Conservation (phyloP, 2,329 filamentous ascomycete species). For the Pseudogymnoascus sp. region DNA sequence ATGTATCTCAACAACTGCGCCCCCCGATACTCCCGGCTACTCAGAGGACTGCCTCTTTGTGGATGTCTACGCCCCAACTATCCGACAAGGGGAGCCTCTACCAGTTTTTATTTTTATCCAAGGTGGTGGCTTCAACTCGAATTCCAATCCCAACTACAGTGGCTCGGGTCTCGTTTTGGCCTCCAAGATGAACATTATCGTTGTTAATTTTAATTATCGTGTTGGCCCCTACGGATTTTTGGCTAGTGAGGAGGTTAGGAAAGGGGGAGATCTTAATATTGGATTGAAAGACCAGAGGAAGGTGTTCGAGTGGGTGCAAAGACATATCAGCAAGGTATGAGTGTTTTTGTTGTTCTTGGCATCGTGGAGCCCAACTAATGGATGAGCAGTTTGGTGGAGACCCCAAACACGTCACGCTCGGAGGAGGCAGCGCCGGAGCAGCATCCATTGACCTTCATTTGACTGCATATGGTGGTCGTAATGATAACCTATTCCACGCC, state of each 20-base stretch:
- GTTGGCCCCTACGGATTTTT: conserved; percentile 69
- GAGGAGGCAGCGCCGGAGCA: conserved; percentile 61
- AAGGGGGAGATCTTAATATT: conserved; percentile 51
- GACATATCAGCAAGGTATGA: conserved; percentile 45
- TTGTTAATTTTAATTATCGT: conserved; percentile 69
- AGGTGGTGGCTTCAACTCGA: conserved; percentile 51
- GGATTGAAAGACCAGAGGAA: conserved; percentile 64
- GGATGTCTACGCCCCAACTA: conserved; percentile 52
- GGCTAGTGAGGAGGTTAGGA: conserved; percentile 44
- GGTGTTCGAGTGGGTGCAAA: conserved; percentile 60
- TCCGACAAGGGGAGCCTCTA: conserved; percentile 36
- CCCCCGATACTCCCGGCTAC: conserved; percentile 23
- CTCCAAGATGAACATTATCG: conserved; percentile 51
- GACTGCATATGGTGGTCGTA: conserved; percentile 42
- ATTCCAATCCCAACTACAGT: conserved; percentile 45
- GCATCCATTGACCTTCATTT: conserved; percentile 58
- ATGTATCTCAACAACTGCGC: conserved; percentile 22
- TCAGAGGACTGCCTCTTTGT: conserved; percentile 64
- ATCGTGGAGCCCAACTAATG: conserved; percentile 8
- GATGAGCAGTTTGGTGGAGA: conserved; percentile 56
- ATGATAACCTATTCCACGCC: conserved; percentile 42
- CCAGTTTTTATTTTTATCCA: conserved; percentile 56
- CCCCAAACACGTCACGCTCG: conserved; percentile 57
- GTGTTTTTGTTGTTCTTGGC: neutral
- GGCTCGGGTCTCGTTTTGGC: conserved; percentile 53